Evolutionary conservation across 2,329 filamentous ascomycete genomes (phyloP), one percentile per base, ranked within the genome.

Genomic region (Talaromyces sp.): DNA sequence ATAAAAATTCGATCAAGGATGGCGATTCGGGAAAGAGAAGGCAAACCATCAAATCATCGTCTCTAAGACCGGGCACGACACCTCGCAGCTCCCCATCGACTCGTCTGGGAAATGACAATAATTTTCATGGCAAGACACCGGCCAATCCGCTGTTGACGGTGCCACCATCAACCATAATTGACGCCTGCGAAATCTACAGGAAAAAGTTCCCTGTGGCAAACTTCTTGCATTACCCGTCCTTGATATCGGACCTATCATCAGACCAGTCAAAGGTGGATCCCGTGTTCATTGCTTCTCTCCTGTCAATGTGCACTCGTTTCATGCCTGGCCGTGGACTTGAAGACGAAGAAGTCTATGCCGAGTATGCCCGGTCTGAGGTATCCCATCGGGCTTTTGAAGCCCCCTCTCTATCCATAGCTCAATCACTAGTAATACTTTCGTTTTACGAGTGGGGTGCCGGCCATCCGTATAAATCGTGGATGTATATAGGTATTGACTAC

Each of bases 361-460:
- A 69, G 10, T 75, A 73, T 63, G 73, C 72, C 1, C 71, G 72
- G 5, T 65, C 59, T 3, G 65, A 75, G 32, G 65, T 75, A 6
- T 69, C 71, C 2, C 69, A 65, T 17, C 68, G 70, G 4, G 71
- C 69, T 13, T 70, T 75, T 56, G 73, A 75, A 25, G 66, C 68
- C 0, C 73, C 73, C 1, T 75, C 73, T 4, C 65, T 75, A 1
- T 70, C 69, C 30, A 69, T 75, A 33, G 73, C 73, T 6, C 73
- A 75, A 56, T 74, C 73, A 0, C 63, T 74, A 11, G 73, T 75
- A 4, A 75, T 75, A 67, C 67, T 75, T 15, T 69, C 71, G 0
- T 68, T 75, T 22, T 75, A 75, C 47, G 73, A 75, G 62, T 75
- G 73, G 73, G 73, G 73, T 0, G 69, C 70, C 3, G 72, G 72